Conservation (phyloP, 176 grass and related monocot species). For the Areca catechu region DNA sequence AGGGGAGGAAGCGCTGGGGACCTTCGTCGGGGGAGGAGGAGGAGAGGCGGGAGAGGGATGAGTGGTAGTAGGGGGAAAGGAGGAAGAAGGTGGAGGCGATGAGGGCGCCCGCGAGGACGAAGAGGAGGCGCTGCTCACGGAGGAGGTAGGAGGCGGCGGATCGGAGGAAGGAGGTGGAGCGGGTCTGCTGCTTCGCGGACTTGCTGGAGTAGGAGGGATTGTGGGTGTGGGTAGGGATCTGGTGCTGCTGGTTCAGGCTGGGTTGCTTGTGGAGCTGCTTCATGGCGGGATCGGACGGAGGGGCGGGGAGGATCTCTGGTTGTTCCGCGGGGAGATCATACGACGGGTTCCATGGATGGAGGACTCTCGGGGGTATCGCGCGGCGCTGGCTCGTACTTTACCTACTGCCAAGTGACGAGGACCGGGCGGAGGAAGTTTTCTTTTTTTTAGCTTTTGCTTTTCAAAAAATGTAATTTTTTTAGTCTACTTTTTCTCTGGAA, state of each 20-base stretch:
- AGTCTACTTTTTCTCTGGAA: too few relatives aligned
- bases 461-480: too few relatives aligned
- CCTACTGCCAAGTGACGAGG: not conserved
- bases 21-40: too few relatives aligned
- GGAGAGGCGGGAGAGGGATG: slow-evolving; percentile 4
- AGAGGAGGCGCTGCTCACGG: slow-evolving; percentile 19
- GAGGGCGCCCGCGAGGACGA: slow-evolving; percentile 15
- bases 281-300: slow-evolving; percentile 25
- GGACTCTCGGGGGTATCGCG: not conserved
- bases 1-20: slow-evolving; percentile 23
- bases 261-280: slow-evolving; percentile 71
- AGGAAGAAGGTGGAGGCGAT: slow-evolving; percentile 20
- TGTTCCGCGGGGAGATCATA: not conserved
- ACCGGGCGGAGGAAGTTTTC: too few relatives aligned
- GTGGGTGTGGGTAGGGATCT: slow-evolving; percentile 2
- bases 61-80: slow-evolving; percentile 6
- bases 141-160: slow-evolving; percentile 1
- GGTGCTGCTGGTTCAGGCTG: slow-evolving; percentile 39
- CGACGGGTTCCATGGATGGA: not conserved
- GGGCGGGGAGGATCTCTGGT: not conserved
- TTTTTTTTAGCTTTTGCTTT: too few relatives aligned
- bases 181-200: slow-evolving; percentile 6
- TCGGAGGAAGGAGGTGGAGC: slow-evolving; percentile 14
- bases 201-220: slow-evolving; percentile 6
- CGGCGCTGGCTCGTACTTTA: not conserved